A percentile compares a stretch with the other conserved stretches of the same genome.
These are phyloP conservation scores for Paramyrothecium roridum DNA, from an alignment of 2,329 filamentous ascomycete species.

Conservation along the genomic window DNA sequence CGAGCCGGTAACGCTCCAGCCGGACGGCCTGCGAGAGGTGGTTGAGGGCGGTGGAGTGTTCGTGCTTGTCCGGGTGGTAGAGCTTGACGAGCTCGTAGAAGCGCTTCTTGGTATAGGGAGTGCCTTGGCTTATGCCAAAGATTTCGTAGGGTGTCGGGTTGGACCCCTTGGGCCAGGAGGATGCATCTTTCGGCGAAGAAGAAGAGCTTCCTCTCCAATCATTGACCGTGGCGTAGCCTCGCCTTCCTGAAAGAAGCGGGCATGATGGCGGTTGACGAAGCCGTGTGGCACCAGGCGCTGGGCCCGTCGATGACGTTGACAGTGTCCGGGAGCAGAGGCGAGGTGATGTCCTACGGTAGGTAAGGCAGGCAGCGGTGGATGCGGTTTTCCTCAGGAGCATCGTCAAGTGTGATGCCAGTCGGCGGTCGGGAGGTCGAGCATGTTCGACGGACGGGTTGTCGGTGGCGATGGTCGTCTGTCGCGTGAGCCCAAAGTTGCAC, in stretches of 20 bases:
- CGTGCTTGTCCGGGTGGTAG: conserved; percentile 81
- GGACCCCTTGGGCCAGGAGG: conserved; percentile 43
- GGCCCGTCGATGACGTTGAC: not conserved
- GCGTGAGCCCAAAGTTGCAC: not conserved
- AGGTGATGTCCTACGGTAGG: not conserved
- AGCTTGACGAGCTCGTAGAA: conserved; percentile 93
- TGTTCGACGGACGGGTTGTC: conserved; percentile 8
- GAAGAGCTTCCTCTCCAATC: conserved; percentile 4
- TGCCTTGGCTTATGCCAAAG: conserved; percentile 56
- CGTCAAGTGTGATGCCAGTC: conserved; percentile 4
- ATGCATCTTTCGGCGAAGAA: conserved; percentile 8
- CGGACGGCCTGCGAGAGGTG: conserved; percentile 53
- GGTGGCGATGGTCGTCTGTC: conserved; percentile 1
- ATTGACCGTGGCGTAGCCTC: conserved; percentile 17
- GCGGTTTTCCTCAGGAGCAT: conserved; percentile 18
- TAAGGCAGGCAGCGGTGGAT: not conserved
- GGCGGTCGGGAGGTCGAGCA: conserved; percentile 11
- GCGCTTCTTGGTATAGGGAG: conserved; percentile 74
- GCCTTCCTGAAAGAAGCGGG: conserved; percentile 1
- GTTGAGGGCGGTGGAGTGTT: conserved; percentile 19
- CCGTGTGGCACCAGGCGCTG: not conserved
- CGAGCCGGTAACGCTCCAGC: conserved; percentile 85
- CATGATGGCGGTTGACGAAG: not conserved
- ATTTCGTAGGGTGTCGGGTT: conserved; percentile 88
- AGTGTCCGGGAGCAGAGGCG: not conserved